A percentile compares a stretch with the other conserved stretches of the same genome.
Evolutionary conservation across 257 asterid genomes (phyloP).

Genomic region (Apocynum venetum): DNA sequence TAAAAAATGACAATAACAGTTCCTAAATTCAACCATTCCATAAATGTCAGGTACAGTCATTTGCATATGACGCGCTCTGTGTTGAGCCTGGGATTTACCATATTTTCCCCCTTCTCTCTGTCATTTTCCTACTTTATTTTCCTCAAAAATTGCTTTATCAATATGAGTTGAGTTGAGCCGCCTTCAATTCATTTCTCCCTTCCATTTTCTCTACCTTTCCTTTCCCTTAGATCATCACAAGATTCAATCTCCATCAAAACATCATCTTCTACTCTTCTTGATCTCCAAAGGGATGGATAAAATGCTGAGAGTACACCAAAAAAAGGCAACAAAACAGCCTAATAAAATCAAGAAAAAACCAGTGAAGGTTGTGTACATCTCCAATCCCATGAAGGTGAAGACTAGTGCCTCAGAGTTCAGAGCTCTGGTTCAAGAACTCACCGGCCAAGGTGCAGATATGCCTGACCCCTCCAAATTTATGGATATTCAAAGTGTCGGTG

Average conservation of each 20-base stretch:
- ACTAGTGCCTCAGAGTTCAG: constrained; percentile 60
- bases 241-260: background rate
- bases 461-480: constrained; percentile 24
- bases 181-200: background rate
- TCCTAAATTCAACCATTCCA: background rate
- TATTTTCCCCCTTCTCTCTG: background rate
- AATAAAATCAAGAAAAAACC: constrained; percentile 33
- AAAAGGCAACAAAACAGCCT: constrained; percentile 25
- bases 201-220: background rate
- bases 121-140: background rate
- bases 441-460: constrained; percentile 57
- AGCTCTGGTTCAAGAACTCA: constrained; percentile 73
- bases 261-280: background rate
- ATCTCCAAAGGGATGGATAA: constrained; percentile 11
- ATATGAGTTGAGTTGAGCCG: background rate
- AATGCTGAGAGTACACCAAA: constrained; percentile 25
- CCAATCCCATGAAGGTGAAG: constrained; percentile 69
- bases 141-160: background rate
- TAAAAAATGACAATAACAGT: background rate
- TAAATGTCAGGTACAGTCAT: background rate
- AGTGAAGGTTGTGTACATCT: constrained; percentile 67
- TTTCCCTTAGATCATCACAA: background rate
- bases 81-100: constrained; percentile 3
- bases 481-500: constrained; percentile 13
- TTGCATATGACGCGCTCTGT: constrained; percentile 6